Base-by-base conservation (phyloP, 306 rosid genomes). In the Sesbania bispinosa region DNA sequence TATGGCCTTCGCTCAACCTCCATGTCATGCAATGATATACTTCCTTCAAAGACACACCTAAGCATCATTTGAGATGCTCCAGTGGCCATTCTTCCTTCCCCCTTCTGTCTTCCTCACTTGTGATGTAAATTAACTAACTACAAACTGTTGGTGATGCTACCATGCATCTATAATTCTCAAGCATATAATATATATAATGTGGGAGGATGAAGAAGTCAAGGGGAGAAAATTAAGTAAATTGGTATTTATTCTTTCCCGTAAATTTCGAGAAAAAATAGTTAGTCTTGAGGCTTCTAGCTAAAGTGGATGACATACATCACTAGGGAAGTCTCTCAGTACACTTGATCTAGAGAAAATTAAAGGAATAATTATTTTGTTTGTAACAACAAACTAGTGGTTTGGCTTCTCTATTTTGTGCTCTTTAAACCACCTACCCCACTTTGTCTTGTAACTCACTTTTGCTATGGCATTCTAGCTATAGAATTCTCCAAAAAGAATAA, bases 1-100 rank as follows among this genome's bases (percentile, higher is more conserved):
- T 86, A 89, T 20, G 98, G 98, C 70, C 96, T 85, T 51, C 95
- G 6, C 46, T 85, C 87, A 32, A 82, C 73, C 46, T 79, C 87
- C 14, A 19, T 84, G 62, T 88, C 92, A 32, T 71, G 67, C 76
- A 80, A 24, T 43, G 90, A 82, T 27, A 87, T 54, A 48, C 90
- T 79, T 80, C 84, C 94, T 81, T 82, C 82, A 77, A 78, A 86
- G 14, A 88, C 88, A 62, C 82, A 62, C 69, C 57, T 50, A 64
- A 80, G 47, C 73, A 83, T 54, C 80, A 74, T 73, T 29, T 83
- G 77, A 16, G 64, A 67, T 52, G 85, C 85, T 7, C 79, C 76
- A 3, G 55, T 21, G 26, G 80, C 84, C 90, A 86, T 73, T 78
- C 36, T 74, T 45, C 38, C 52, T 55, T 21, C 42, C 1, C 23